These are phyloP conservation scores for Maudiozyma humilis DNA, from an alignment of 1,139 yeast genomes.

Conservation along the genomic window DNA sequence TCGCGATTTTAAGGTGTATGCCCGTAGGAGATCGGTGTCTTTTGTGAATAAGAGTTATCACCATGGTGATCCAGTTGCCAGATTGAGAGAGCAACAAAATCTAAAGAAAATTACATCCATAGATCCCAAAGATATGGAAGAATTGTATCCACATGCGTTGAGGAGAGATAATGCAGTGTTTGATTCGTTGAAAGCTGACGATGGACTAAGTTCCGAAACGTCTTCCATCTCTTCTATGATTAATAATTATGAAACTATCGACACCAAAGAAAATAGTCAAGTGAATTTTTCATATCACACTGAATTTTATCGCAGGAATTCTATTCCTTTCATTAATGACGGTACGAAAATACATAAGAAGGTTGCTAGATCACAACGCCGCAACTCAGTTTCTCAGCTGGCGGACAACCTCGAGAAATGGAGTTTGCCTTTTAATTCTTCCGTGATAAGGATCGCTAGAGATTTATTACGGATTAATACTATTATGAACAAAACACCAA, in stretches of 20 bases:
- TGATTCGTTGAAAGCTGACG: neutral
- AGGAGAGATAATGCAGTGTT: neutral
- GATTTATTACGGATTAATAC: conserved; percentile 17
- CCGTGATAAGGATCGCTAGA: conserved; percentile 27
- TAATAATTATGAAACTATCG: conserved; percentile 15
- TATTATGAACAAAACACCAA: neutral
- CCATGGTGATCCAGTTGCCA: conserved; percentile 27
- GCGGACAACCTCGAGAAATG: conserved; percentile 35
- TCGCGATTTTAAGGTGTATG: conserved; percentile 19
- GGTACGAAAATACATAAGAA: conserved; percentile 5
- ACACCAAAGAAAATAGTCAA: neutral
- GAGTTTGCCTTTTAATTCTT: conserved; percentile 31
- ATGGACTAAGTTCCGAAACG: neutral
- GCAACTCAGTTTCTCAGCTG: conserved; percentile 39
- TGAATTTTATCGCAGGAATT: conserved; percentile 23
- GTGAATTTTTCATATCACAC: conserved; percentile 14
- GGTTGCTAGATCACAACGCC: neutral
- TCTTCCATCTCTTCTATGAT: conserved; percentile 14
- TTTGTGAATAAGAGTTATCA: conserved; percentile 23
- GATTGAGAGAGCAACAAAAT: conserved; percentile 8
- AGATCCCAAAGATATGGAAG: conserved; percentile 1
- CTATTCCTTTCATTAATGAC: conserved; percentile 14
- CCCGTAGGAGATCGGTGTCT: conserved; percentile 17
- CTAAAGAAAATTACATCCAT: conserved; percentile 7
- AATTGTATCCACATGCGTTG: neutral